A percentile compares a stretch with the other conserved stretches of the same genome.
These are phyloP conservation scores for Wakefieldia striispora DNA, from an alignment of 768 basidiomycete genomes.

Conservation along the genomic window DNA sequence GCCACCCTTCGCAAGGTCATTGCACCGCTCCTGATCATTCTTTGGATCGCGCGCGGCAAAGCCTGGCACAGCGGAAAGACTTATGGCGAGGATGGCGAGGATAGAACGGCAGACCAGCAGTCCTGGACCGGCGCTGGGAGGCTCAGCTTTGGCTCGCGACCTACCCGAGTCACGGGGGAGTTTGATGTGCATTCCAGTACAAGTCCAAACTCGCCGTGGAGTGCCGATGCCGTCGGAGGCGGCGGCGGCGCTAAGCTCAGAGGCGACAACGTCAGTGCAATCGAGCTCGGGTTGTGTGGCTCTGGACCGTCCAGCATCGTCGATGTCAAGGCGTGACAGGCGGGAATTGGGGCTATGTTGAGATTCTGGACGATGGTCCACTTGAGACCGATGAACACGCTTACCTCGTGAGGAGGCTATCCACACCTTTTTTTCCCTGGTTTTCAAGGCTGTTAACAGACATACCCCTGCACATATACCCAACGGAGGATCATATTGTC, in stretches of 20 bases:
- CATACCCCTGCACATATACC: too few relatives aligned
- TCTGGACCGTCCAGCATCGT: constrained; percentile 5
- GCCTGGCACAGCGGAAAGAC: constrained; percentile 11
- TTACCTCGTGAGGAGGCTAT: constrained; percentile 1
- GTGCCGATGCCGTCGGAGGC: constrained; percentile 8
- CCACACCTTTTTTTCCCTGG: background rate
- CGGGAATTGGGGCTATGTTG: background rate
- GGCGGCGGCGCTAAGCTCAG: background rate
- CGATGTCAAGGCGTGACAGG: constrained; percentile 1
- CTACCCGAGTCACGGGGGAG: background rate
- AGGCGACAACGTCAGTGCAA: background rate
- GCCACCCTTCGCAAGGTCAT: constrained; percentile 14
- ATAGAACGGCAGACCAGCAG: background rate
- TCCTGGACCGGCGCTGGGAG: background rate
- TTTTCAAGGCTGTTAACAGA: too few relatives aligned
- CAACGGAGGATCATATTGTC: too few relatives aligned
- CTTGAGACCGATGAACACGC: background rate
- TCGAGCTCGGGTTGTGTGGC: constrained; percentile 13
- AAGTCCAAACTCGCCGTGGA: constrained; percentile 10
- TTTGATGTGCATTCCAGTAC: background rate
- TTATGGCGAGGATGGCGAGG: background rate
- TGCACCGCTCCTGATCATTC: constrained; percentile 25
- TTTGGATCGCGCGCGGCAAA: constrained; percentile 22
- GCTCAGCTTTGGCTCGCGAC: constrained; percentile 10
- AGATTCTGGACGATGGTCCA: background rate